phyloP scores from a whole-genome alignment of 75 land plant genomes.

The Picea glauca region DNA sequence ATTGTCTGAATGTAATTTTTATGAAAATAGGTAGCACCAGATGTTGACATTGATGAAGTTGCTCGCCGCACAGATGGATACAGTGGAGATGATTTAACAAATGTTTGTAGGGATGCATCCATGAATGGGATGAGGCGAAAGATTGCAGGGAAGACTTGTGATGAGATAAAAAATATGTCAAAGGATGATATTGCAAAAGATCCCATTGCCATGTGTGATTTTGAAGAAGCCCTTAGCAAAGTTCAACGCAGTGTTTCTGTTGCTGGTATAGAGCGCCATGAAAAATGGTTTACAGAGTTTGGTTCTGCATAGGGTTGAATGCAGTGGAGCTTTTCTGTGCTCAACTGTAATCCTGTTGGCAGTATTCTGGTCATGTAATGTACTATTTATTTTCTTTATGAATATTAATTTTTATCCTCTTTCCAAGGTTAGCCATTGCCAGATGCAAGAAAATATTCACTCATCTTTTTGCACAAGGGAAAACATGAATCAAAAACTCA shows the following conservation, averaged over 20 bases:
- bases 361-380: constrained; percentile 2
- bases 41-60: constrained; percentile 85
- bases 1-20: neutral
- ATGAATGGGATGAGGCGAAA: constrained; percentile 98
- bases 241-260: constrained; percentile 85
- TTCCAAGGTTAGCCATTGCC: neutral
- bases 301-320: constrained; percentile 63
- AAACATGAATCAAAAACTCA: neutral
- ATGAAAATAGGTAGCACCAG: constrained; percentile 67
- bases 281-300: constrained; percentile 94
- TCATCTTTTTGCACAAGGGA: neutral
- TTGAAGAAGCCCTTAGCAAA: constrained; percentile 84
- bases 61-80: constrained; percentile 95
- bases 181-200: constrained; percentile 93
- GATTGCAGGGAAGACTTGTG: constrained; percentile 95
- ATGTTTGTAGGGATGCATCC: constrained; percentile 95
- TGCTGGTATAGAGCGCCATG: constrained; percentile 88
- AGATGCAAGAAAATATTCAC: neutral
- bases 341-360: neutral
- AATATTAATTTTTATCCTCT: neutral
- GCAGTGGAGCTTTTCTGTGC: neutral
- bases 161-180: constrained; percentile 94
- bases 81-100: constrained; percentile 98
- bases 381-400: constrained; percentile 11
- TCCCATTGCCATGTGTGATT: constrained; percentile 97